phyloP scores from a whole-genome alignment of 2,329 filamentous ascomycete genomes.

The Claviceps fusiformis region DNA sequence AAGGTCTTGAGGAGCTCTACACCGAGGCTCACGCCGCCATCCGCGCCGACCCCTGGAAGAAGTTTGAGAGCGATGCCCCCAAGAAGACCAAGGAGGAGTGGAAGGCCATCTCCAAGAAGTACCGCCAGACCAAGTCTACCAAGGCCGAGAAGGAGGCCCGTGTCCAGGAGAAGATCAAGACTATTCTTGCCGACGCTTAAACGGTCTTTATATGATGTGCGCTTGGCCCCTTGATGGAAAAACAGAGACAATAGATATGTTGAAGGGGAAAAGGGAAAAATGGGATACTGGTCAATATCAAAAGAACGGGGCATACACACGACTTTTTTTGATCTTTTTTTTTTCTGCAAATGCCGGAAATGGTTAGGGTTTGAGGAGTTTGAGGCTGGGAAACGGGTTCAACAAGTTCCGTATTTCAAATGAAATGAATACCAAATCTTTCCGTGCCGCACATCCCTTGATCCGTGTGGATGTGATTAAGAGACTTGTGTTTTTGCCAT shows the following conservation, averaged over 20 bases:
- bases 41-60: constrained; percentile 97
- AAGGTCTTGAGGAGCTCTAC: constrained; percentile 95
- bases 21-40: constrained; percentile 88
- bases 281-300: not conserved
- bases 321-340: not conserved
- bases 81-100: constrained; percentile 98
- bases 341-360: constrained; percentile 1
- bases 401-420: constrained; percentile 20
- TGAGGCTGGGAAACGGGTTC: constrained; percentile 23
- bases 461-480: not conserved
- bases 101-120: constrained; percentile 93
- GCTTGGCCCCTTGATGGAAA: constrained; percentile 3
- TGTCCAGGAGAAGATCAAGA: constrained; percentile 83
- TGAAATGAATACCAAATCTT: constrained; percentile 24
- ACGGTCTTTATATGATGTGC: not conserved
- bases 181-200: constrained; percentile 47
- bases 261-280: not conserved
- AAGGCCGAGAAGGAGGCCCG: constrained; percentile 71
- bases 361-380: constrained; percentile 27
- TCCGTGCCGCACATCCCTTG: not conserved
- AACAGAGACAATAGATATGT: not conserved
- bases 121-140: constrained; percentile 61
- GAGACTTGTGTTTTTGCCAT: not conserved
- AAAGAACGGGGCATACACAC: not conserved
- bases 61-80: constrained; percentile 56